Evolutionary conservation across 345 rosid species (phyloP), one percentile per base, ranked within the genome.

Genomic region (Geranium brycei): DNA sequence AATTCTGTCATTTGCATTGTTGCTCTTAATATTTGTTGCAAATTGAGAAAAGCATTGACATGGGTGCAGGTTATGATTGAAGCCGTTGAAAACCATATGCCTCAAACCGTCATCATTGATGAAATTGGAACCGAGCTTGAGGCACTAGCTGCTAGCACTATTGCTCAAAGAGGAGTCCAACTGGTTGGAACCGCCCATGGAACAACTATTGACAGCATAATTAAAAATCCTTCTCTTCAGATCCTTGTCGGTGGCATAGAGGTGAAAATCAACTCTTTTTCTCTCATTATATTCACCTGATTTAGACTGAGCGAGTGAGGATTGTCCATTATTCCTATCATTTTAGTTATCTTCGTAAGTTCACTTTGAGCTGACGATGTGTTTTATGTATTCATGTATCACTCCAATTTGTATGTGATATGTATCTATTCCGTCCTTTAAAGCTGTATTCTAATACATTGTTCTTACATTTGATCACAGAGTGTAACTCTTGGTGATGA

Each of bases 1-100:
- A 12, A 58, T 58, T 41, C 14, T 68, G 17, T 28, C 35, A 59
- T 51, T 69, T 10, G 35, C 30, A 18, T 66, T 47, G 47, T 30
- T 62, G 59, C 32, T 28, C 28, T 23, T 23, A 23, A 23, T 23
- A 1, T 23, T 23, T 35, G 41, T 35, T 35, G 7, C 41, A 3
- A 4, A 35, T 7, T 10, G 17, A 51, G 16, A 19, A 64, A 10
- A 61, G 8, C 17, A 11, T 31, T 7, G 6, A 32, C 58, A 51
- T 56, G 60, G 35, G 31, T 69, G 51, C 77, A 92, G 96, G 89
- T 92, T 64, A 92, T 92, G 98, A 89, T 92, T 59, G 98, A 92
- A 91, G 98, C 96, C 4, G 93, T 92, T 53, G 98, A 92, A 83
- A 92, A 92, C 74, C 98, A 92, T 74, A 89, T 87, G 96, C 96